A percentile compares a stretch with the other conserved stretches of the same genome.
phyloP scores from a whole-genome alignment of 176 grass and related monocot genomes.

The Oryza officinalis region DNA sequence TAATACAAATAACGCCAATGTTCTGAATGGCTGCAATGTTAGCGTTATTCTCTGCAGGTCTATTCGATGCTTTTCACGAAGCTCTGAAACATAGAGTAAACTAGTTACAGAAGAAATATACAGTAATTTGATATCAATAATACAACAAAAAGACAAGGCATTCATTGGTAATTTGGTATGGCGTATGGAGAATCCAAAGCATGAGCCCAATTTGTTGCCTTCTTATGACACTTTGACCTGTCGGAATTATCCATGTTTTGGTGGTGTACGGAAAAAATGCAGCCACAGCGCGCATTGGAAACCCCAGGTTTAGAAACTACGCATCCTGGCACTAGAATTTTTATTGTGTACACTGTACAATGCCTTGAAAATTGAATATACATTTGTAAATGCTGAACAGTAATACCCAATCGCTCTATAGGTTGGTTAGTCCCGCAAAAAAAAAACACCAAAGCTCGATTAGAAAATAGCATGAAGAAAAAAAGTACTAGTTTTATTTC shows the following conservation, averaged over 20 bases:
- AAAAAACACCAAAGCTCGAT: background rate
- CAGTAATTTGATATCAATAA: background rate
- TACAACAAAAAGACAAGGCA: background rate
- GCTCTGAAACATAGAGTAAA: constrained; percentile 56
- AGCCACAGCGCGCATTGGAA: background rate
- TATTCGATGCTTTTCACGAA: constrained; percentile 56
- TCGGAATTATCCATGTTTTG: background rate
- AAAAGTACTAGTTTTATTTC: background rate
- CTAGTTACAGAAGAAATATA: constrained; percentile 23
- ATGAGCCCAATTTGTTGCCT: background rate
- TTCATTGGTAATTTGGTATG: background rate
- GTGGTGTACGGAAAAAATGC: background rate
- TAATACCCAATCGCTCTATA: background rate
- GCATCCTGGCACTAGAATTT: background rate
- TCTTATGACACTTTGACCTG: background rate
- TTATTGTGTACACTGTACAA: background rate
- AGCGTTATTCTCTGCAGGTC: constrained; percentile 74
- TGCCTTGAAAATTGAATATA: constrained; percentile 1
- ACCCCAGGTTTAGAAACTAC: background rate
- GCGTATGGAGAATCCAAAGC: constrained; percentile 10
- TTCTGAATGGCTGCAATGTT: constrained; percentile 69
- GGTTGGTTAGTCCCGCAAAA: too few species aligned
- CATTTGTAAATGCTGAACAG: background rate
- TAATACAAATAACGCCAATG: constrained; percentile 60
- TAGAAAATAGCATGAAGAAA: background rate